A percentile compares a stretch with the other conserved stretches of the same genome.
These are phyloP conservation scores for Leptomonas pyrrhocoris DNA, from an alignment of 208 protist genomes.

Conservation along the genomic window DNA sequence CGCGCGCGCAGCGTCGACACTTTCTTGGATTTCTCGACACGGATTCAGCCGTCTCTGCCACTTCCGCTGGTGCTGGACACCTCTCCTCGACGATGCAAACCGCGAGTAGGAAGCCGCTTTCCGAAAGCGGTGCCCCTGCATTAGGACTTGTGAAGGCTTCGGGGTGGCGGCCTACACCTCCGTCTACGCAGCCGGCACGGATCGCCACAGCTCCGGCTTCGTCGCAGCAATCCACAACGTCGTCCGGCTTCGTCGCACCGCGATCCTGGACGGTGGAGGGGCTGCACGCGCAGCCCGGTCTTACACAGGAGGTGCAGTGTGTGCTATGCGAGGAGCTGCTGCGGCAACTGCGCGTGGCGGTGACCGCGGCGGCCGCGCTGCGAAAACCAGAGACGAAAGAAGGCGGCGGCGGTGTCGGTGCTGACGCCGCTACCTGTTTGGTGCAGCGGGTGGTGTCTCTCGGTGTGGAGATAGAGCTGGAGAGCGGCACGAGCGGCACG, in stretches of 20 bases:
- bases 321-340: conserved; percentile 42
- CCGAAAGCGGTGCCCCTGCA: neutral
- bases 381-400: too few relatives aligned
- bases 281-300: conserved; percentile 27
- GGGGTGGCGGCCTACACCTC: neutral
- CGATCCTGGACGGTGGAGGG: conserved; percentile 25
- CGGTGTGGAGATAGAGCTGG: conserved; percentile 22
- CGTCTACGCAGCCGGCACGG: neutral
- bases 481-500: conserved; percentile 30
- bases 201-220: neutral
- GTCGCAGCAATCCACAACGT: neutral
- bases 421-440: conserved; percentile 5
- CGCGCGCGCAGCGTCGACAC: conserved; percentile 28
- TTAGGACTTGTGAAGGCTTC: neutral
- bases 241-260: neutral
- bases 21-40: conserved; percentile 14
- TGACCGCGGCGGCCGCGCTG: neutral
- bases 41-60: neutral
- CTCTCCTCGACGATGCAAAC: neutral
- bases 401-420: neutral
- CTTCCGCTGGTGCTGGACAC: neutral
- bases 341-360: conserved; percentile 21
- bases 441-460: conserved; percentile 17
- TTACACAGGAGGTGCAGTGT: conserved; percentile 36
- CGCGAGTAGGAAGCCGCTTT: neutral